phyloP scores from a whole-genome alignment of 2,329 filamentous ascomycete species.

The Trichoderma polysporum region DNA sequence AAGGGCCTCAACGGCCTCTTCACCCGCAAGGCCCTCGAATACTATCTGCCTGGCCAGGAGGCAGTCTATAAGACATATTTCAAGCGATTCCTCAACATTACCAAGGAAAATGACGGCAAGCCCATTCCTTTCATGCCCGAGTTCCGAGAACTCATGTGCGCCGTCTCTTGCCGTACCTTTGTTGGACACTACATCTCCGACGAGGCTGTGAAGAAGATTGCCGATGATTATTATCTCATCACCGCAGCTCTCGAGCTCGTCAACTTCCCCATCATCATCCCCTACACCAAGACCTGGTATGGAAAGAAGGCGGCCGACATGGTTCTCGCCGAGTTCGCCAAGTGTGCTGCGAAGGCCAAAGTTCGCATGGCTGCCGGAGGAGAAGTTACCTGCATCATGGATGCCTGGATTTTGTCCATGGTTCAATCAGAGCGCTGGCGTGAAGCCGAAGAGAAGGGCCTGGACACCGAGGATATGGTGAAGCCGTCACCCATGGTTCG shows the following conservation, averaged over 20 bases:
- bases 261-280: conserved; percentile 96
- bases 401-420: conserved; percentile 89
- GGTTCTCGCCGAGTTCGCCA: conserved; percentile 84
- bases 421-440: conserved; percentile 80
- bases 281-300: conserved; percentile 94
- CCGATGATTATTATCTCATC: conserved; percentile 95
- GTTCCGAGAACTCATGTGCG: conserved; percentile 93
- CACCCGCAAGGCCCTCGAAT: conserved; percentile 82
- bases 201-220: conserved; percentile 87
- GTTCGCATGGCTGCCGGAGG: conserved; percentile 87
- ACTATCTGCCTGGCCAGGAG: conserved; percentile 89
- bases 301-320: conserved; percentile 94
- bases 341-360: conserved; percentile 91
- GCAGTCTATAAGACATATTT: conserved; percentile 90
- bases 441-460: conserved; percentile 72
- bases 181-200: conserved; percentile 94
- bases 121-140: conserved; percentile 84
- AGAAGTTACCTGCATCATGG: conserved; percentile 88
- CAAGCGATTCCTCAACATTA: conserved; percentile 72
- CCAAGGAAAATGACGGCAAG: conserved; percentile 68
- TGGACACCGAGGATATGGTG: conserved; percentile 64
- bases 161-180: conserved; percentile 94
- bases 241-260: conserved; percentile 94
- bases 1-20: conserved; percentile 95
- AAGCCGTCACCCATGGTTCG: conserved; percentile 84